These are phyloP conservation scores for Annona cherimola DNA, from an alignment of 164 flowering plant genomes.

Conservation along the genomic window DNA sequence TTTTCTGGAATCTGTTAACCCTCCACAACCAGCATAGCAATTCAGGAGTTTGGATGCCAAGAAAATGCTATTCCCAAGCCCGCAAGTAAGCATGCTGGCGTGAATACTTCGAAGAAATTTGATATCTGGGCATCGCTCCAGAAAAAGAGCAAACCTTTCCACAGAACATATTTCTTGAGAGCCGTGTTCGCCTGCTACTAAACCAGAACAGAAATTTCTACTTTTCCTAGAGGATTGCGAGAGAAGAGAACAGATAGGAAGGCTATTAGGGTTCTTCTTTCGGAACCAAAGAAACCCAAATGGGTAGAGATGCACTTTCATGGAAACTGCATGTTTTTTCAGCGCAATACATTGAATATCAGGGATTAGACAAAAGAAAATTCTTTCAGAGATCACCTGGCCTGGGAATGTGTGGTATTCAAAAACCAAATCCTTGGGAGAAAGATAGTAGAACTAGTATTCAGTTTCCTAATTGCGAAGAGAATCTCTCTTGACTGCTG, in stretches of 20 bases:
- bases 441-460: too few relatives aligned
- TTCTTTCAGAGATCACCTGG: too few relatives aligned
- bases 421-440: too few relatives aligned
- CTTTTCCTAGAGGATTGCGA: not conserved
- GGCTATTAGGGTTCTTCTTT: not conserved
- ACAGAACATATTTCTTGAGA: slow-evolving; percentile 6
- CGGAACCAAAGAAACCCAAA: slow-evolving; percentile 11
- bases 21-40: slow-evolving; percentile 30
- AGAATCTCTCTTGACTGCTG: too few relatives aligned
- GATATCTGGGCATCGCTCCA: slow-evolving; percentile 24
- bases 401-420: too few relatives aligned
- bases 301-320: slow-evolving; percentile 7
- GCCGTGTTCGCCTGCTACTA: not conserved
- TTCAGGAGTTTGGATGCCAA: slow-evolving; percentile 40
- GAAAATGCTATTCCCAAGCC: slow-evolving; percentile 25
- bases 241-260: not conserved
- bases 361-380: too few relatives aligned
- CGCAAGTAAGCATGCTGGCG: slow-evolving; percentile 25
- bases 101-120: slow-evolving; percentile 33
- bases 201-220: not conserved
- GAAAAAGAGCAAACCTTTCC: slow-evolving; percentile 18
- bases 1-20: slow-evolving; percentile 33
- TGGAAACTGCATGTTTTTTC: not conserved
- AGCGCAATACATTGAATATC: too few relatives aligned
- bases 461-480: too few relatives aligned